A percentile compares a stretch with the other conserved stretches of the same genome.
Conservation (phyloP, 257 asterid genomes). For the Solanum pinnatisectum region DNA sequence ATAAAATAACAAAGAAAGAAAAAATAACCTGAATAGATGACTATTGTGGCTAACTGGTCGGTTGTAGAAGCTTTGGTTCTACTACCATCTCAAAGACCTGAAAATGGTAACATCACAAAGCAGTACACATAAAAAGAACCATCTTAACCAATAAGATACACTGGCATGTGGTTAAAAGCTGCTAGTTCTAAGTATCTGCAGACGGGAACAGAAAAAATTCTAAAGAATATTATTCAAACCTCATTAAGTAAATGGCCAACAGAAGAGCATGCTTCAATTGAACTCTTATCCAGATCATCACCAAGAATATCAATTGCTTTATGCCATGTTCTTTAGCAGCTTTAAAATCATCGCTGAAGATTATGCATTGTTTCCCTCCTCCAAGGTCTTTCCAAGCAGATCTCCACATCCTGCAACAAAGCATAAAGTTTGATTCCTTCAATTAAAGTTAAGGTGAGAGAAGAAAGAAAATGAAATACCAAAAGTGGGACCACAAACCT, state of each 20-base stretch:
- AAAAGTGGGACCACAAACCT: not conserved
- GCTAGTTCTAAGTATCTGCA: not conserved
- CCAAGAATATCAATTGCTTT: slow-evolving; percentile 22
- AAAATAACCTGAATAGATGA: too few species aligned
- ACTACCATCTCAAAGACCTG: slow-evolving; percentile 78
- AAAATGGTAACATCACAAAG: not conserved
- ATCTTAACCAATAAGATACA: not conserved
- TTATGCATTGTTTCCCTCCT: slow-evolving; percentile 93
- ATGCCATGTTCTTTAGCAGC: slow-evolving; percentile 47
- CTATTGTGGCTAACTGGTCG: slow-evolving; percentile 2
- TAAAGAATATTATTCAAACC: slow-evolving; percentile 25
- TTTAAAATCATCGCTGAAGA: slow-evolving; percentile 55
- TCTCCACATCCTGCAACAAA: slow-evolving; percentile 54
- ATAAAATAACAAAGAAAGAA: too few species aligned
- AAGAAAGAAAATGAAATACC: not conserved
- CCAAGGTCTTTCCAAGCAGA: slow-evolving; percentile 87
- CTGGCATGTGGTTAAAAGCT: not conserved
- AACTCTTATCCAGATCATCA: slow-evolving; percentile 28
- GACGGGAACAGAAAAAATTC: not conserved
- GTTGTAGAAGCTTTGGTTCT: slow-evolving; percentile 73
- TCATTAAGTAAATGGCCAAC: slow-evolving; percentile 72
- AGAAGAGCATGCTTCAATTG: slow-evolving; percentile 66
- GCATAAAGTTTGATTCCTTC: not conserved
- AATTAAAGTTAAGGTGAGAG: not conserved
- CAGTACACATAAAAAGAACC: not conserved